Conservation (phyloP, 768 basidiomycete species). For the Phaeotremella fagi region DNA sequence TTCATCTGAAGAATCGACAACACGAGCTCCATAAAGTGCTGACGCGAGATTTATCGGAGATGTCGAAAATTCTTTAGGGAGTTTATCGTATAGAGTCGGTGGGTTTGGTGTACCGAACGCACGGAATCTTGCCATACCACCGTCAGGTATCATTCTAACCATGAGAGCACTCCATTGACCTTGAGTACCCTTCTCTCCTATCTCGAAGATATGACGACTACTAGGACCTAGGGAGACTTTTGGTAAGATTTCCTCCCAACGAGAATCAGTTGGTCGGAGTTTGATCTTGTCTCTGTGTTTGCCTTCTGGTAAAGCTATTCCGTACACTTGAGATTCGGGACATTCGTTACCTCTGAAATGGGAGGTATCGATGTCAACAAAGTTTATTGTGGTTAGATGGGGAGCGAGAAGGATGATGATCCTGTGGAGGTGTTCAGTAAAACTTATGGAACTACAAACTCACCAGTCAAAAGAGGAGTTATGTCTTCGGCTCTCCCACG, state of each 20-base stretch:
- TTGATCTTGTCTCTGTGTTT: neutral
- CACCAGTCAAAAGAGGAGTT: slow-evolving; percentile 87
- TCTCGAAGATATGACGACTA: slow-evolving; percentile 80
- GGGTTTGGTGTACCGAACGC: slow-evolving; percentile 72
- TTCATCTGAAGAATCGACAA: slow-evolving; percentile 82
- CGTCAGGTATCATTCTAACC: slow-evolving; percentile 93
- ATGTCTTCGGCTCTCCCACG: slow-evolving; percentile 90
- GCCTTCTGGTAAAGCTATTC: slow-evolving; percentile 49
- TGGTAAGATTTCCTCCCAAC: slow-evolving; percentile 74
- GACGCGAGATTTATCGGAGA: slow-evolving; percentile 75
- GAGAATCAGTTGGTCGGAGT: slow-evolving; percentile 13
- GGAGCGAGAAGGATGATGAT: slow-evolving; percentile 85
- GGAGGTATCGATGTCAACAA: slow-evolving; percentile 92
- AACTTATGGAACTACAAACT: slow-evolving; percentile 10
- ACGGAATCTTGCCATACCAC: slow-evolving; percentile 90
- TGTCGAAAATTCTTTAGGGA: slow-evolving; percentile 19
- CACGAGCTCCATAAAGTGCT: slow-evolving; percentile 80
- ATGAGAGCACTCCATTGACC: slow-evolving; percentile 54
- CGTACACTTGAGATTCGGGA: slow-evolving; percentile 74
- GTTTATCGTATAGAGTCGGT: slow-evolving; percentile 40
- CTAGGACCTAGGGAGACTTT: slow-evolving; percentile 71
- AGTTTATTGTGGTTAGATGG: slow-evolving; percentile 59
- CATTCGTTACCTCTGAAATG: slow-evolving; percentile 76
- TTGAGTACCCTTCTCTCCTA: slow-evolving; percentile 52
- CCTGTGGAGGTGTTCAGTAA: slow-evolving; percentile 52